A percentile compares a stretch with the other conserved stretches of the same genome.
These are phyloP conservation scores for Eremothecium sinecaudum DNA, from an alignment of 1,139 yeast species.

Conservation along the genomic window DNA sequence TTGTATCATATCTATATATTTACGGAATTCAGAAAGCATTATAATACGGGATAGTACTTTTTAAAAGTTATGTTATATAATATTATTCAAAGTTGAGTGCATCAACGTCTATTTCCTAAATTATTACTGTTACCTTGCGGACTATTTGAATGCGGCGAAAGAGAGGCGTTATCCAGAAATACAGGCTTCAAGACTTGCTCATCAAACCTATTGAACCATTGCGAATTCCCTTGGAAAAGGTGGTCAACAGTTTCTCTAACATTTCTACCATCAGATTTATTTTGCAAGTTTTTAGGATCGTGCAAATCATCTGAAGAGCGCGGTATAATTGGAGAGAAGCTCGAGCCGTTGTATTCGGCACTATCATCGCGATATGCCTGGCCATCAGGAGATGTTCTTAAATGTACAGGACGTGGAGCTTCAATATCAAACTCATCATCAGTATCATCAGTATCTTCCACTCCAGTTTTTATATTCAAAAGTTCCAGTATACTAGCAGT, in stretches of 20 bases:
- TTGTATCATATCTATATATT: slow-evolving; percentile 1
- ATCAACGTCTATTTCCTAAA: slow-evolving; percentile 6
- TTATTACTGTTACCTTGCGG: slow-evolving; percentile 6
- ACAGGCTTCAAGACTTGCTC: slow-evolving; percentile 96
- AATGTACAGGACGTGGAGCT: slow-evolving; percentile 41
- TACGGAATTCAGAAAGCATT: background rate
- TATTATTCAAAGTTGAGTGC: too few species aligned
- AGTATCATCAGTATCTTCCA: slow-evolving; percentile 69
- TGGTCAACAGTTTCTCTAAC: slow-evolving; percentile 30
- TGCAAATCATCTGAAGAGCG: slow-evolving; percentile 4
- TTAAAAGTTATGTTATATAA: too few species aligned
- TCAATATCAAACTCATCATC: slow-evolving; percentile 96
- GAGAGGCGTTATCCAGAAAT: slow-evolving; percentile 49
- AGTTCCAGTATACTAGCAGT: slow-evolving; percentile 97
- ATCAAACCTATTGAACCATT: slow-evolving; percentile 90
- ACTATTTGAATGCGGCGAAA: slow-evolving; percentile 7
- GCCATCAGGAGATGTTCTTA: slow-evolving; percentile 7
- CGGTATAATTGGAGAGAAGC: slow-evolving; percentile 11
- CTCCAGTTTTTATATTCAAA: slow-evolving; percentile 82
- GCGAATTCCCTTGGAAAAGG: slow-evolving; percentile 56
- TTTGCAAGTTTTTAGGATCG: background rate
- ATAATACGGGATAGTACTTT: background rate
- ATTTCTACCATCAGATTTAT: slow-evolving; percentile 16
- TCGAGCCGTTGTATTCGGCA: slow-evolving; percentile 10
- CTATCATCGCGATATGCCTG: slow-evolving; percentile 21